Evolutionary conservation across 78 protist genomes (phyloP), one percentile per base, ranked within the genome.

Genomic region (Cavenderia fasciculata): DNA sequence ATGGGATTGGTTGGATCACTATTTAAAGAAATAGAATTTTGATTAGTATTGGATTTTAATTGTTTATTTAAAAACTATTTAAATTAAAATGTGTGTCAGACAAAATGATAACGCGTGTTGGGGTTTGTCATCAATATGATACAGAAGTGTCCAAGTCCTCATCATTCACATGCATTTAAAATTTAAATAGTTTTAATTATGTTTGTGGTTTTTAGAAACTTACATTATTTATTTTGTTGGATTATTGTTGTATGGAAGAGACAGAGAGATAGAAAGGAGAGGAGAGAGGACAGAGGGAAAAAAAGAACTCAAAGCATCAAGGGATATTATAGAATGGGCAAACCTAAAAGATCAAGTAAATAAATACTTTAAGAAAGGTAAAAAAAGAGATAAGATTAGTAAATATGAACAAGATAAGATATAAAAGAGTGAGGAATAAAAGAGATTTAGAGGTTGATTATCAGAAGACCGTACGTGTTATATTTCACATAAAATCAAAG

Each of bases 401-500:
- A n/a, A n/a, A n/a, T n/a, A n/a, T n/a, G n/a, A n/a, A n/a, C n/a
- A n/a, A n/a, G n/a, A n/a, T n/a, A n/a, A n/a, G n/a, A n/a, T n/a
- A n/a, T n/a, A n/a, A n/a, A n/a, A n/a, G n/a, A n/a, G n/a, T n/a
- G n/a, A n/a, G n/a, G n/a, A n/a, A n/a, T n/a, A n/a, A n/a, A n/a
- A n/a, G n/a, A n/a, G n/a, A n/a, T n/a, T n/a, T n/a, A n/a, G n/a
- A n/a, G n/a, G n/a, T n/a, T n/a, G n/a, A n/a, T n/a, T 47, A 63
- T 63, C 72, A 63, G 72, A 63, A 63, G 72, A 63, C 72, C 72
- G 72, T 63, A 40, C 33, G n/a, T 33, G 12, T 63, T 38, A 33
- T 63, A 63, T n/a, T n/a, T 63, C 72, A 63, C 72, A 38, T 27
- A 40, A 63, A 63, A 63, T 63, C 72, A 63, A 63, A 63, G 72